Evolutionary conservation across 352 stramenopile species (phyloP).

Genomic region (Saprolegnia diclina): DNA sequence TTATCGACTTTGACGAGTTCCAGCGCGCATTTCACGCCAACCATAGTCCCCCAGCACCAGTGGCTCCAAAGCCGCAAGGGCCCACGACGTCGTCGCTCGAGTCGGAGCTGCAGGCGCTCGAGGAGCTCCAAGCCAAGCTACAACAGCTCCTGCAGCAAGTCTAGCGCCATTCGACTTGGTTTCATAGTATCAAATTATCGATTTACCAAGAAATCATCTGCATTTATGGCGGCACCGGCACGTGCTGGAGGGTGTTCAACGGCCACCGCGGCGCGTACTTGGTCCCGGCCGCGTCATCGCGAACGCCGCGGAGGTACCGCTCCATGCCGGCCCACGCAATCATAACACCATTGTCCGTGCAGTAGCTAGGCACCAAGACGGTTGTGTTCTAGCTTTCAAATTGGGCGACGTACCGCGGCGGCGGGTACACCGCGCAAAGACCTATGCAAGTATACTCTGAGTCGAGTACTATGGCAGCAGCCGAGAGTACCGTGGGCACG

Average conservation of each 20-base stretch:
- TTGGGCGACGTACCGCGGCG: conserved; percentile 55
- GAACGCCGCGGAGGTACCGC: conserved; percentile 45
- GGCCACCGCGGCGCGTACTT: conserved; percentile 76
- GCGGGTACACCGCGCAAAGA: conserved; percentile 20
- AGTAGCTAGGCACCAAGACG: conserved; percentile 59
- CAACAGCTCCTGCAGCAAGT: conserved; percentile 35
- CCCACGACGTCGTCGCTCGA: background rate
- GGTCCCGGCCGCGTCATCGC: conserved; percentile 42
- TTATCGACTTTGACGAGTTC: conserved; percentile 61
- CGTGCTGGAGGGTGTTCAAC: conserved; percentile 44
- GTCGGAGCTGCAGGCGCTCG: conserved; percentile 38
- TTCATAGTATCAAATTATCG: background rate
- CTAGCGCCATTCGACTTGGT: background rate
- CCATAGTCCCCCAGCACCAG: conserved; percentile 19
- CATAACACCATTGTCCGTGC: conserved; percentile 98
- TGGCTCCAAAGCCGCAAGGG: background rate
- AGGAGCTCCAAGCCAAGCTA: conserved; percentile 39
- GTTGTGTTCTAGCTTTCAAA: no score
- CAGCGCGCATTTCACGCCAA: conserved; percentile 39
- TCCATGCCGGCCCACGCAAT: conserved; percentile 92
- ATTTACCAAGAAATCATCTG: no score
- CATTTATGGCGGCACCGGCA: background rate
- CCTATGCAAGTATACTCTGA: background rate
- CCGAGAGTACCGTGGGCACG: conserved; percentile 33
- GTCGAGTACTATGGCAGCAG: background rate